Evolutionary conservation across 768 basidiomycete species (phyloP).

Genomic region (Tylopilus sp.): DNA sequence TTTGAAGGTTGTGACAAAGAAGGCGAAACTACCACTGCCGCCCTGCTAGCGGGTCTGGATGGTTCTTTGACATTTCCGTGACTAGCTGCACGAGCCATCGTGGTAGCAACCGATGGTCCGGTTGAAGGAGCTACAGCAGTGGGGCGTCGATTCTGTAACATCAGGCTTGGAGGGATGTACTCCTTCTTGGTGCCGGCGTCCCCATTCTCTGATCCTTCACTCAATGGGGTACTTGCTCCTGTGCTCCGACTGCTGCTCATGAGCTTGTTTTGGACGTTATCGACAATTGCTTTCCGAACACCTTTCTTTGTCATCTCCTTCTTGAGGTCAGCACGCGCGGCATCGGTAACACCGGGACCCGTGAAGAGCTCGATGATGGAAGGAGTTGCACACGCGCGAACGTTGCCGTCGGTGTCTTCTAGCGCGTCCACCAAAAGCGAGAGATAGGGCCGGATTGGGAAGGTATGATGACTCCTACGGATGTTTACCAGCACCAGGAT

Average conservation of each 20-base stretch:
- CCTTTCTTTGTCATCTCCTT: conserved; percentile 84
- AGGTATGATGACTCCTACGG: conserved; percentile 64
- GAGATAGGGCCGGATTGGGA: conserved; percentile 81
- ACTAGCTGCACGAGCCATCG: conserved; percentile 45
- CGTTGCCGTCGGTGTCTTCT: conserved; percentile 87
- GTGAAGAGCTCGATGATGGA: conserved; percentile 85
- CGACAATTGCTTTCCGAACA: conserved; percentile 84
- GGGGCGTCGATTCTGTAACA: conserved; percentile 51
- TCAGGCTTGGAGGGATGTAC: conserved; percentile 74
- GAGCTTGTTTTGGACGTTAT: conserved; percentile 69
- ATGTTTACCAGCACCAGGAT: conserved; percentile 70
- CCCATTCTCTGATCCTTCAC: conserved; percentile 60
- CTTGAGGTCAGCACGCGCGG: conserved; percentile 90
- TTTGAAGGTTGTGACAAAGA: conserved; percentile 40
- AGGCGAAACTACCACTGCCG: conserved; percentile 42
- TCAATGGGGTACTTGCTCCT: conserved; percentile 42
- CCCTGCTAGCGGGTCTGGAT: conserved; percentile 59
- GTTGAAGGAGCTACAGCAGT: conserved; percentile 31
- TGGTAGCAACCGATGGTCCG: conserved; percentile 24
- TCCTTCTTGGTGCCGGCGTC: conserved; percentile 40
- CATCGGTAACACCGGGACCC: conserved; percentile 75
- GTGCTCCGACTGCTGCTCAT: conserved; percentile 42
- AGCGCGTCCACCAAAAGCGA: conserved; percentile 76
- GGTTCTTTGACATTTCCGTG: conserved; percentile 46
- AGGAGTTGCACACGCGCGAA: conserved; percentile 80